Conservation (phyloP, 108 stramenopile genomes). For the Skeletonema grethae region DNA sequence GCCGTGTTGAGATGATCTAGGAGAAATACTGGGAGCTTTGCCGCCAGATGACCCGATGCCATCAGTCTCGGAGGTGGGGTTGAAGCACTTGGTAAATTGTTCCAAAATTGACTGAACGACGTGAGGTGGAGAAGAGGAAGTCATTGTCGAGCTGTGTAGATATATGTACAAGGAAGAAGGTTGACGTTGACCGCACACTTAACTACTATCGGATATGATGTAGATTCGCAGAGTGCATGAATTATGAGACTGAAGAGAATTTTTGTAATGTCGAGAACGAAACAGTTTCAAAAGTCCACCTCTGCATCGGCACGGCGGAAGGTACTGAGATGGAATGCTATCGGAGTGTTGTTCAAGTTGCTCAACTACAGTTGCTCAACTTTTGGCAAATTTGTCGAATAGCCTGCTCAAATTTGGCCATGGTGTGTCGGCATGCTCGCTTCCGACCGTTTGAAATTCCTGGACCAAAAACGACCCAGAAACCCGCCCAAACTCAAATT, state of each 20-base stretch:
- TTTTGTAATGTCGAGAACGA: background rate
- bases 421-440: too few relatives aligned
- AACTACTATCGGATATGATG: background rate
- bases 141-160: background rate
- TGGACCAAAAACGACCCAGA: too few relatives aligned
- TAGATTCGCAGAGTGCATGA: background rate
- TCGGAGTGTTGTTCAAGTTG: background rate
- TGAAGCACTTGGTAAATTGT: background rate
- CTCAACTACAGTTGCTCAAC: background rate
- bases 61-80: background rate
- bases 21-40: background rate
- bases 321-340: background rate
- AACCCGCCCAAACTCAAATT: too few relatives aligned
- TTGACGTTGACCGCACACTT: background rate
- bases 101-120: constrained; percentile 4
- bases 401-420: too few relatives aligned
- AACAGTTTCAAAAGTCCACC: background rate
- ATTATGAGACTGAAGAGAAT: background rate
- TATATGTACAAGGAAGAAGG: background rate
- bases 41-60: background rate
- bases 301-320: background rate
- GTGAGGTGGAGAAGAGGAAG: background rate
- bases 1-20: background rate
- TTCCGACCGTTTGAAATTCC: too few relatives aligned
- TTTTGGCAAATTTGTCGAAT: background rate